Conservation (phyloP, 2,329 filamentous ascomycete genomes). For the Domatiomyces catenatus region DNA sequence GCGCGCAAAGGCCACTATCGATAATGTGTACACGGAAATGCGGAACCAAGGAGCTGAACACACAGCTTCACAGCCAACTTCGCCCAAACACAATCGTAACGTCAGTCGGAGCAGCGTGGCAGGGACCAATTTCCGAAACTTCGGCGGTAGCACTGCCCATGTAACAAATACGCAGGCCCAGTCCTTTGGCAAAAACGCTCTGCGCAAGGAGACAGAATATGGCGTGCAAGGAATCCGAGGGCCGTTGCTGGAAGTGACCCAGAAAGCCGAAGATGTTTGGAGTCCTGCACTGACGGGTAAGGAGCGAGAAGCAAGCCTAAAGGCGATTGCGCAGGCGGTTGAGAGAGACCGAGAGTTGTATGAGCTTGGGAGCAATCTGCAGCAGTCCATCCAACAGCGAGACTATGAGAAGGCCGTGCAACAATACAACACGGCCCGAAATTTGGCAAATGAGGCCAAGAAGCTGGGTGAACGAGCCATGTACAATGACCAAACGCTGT, state of each 20-base stretch:
- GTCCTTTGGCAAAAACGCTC: conserved; percentile 70
- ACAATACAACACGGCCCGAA: conserved; percentile 69
- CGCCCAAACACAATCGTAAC: conserved; percentile 43
- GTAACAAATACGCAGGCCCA: conserved; percentile 23
- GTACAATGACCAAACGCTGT: conserved; percentile 40
- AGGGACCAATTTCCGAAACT: conserved; percentile 40
- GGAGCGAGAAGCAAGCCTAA: conserved; percentile 78
- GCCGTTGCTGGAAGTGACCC: conserved; percentile 74
- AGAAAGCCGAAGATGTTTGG: conserved; percentile 95
- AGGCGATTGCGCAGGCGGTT: conserved; percentile 58
- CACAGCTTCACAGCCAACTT: conserved; percentile 22
- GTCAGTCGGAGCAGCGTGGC: conserved; percentile 45
- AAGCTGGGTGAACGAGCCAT: conserved; percentile 46
- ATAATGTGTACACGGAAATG: conserved; percentile 98
- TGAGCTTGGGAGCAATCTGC: conserved; percentile 60
- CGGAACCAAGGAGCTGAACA: conserved; percentile 48
- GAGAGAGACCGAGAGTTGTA: conserved; percentile 69
- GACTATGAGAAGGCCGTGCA: conserved; percentile 82
- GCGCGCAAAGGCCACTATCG: conserved; percentile 89
- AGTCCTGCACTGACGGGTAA: conserved; percentile 81
- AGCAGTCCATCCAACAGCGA: conserved; percentile 74
- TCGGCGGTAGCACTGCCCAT: conserved; percentile 28
- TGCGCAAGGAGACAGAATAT: conserved; percentile 85
- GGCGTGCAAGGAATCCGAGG: conserved; percentile 76
- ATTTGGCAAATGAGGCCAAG: conserved; percentile 63